These are phyloP conservation scores for Fusarium sp. DNA, from an alignment of 2,329 filamentous ascomycete genomes.

Conservation along the genomic window DNA sequence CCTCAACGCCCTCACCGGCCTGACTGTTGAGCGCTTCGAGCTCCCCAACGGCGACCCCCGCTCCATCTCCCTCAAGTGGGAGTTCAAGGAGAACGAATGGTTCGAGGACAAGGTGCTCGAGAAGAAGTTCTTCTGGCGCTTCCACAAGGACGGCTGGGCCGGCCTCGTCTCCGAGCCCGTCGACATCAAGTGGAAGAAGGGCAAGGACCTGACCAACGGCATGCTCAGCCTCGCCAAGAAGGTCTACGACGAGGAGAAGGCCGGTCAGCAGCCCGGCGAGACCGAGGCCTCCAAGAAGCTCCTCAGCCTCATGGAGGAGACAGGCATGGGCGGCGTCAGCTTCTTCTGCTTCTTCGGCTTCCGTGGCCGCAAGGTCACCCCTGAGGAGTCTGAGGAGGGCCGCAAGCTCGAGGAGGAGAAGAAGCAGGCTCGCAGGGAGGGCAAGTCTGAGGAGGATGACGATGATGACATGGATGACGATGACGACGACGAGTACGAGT, in stretches of 20 bases:
- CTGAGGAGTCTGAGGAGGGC: slow-evolving; percentile 77
- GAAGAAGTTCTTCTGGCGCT: slow-evolving; percentile 93
- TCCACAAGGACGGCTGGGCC: slow-evolving; percentile 74
- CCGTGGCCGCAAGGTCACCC: slow-evolving; percentile 76
- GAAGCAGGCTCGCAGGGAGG: slow-evolving; percentile 63
- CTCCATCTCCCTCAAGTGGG: slow-evolving; percentile 81
- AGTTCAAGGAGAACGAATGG: slow-evolving; percentile 84
- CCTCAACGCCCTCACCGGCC: slow-evolving; percentile 72
- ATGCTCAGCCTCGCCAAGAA: slow-evolving; percentile 80
- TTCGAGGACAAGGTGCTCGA: slow-evolving; percentile 83
- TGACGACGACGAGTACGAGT: slow-evolving; percentile 73
- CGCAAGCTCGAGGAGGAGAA: slow-evolving; percentile 71
- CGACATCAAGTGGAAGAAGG: slow-evolving; percentile 84
- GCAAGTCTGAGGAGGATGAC: slow-evolving; percentile 61
- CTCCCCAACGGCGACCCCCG: slow-evolving; percentile 82
- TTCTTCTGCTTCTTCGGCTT: slow-evolving; percentile 95
- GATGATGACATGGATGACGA: slow-evolving; percentile 65
- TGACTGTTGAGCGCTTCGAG: slow-evolving; percentile 86
- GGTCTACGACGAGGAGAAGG: slow-evolving; percentile 72
- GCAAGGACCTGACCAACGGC: slow-evolving; percentile 86
- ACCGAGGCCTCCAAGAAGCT: slow-evolving; percentile 65
- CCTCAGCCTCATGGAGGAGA: slow-evolving; percentile 69
- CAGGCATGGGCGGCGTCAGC: slow-evolving; percentile 74
- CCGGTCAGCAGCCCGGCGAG: slow-evolving; percentile 58
- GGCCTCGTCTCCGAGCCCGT: slow-evolving; percentile 92